Base-by-base conservation (phyloP, 2,329 filamentous ascomycete species). In the Calycina herbarum region DNA sequence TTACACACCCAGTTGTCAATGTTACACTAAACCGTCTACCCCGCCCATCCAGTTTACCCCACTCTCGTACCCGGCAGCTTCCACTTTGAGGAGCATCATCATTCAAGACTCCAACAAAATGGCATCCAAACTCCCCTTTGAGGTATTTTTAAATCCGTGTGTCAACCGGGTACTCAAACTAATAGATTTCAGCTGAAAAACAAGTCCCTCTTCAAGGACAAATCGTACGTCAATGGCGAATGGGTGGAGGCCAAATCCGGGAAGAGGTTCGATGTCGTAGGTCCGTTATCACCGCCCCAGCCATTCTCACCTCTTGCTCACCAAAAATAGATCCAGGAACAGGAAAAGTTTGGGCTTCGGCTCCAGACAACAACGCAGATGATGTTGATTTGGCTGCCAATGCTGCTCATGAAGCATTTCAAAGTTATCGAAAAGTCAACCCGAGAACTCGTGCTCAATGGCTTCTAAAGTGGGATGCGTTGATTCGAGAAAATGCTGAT, bases 351-450 rank as follows among this genome's bases (percentile, higher is more conserved):
- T 78, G 79, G 70, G 77, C 79, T n/a, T 74, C 78, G 66, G 78
- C 79, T 62, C 76, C 79, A 64, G 76, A 79, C 71, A 80, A 80
- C 65, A 73, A 68, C 27, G 72, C 81, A 20, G 84, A 86, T 54
- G 89, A 91, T 75, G 87, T 89, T 63, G 83, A 88, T 66, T 76
- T 75, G 4, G 84, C 87, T 1, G 86, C 90, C 6, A 77, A 85
- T 70, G 81, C 83, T 54, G 84, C 88, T 0, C 80, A 89, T 66
- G 77, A 78, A n/a, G 85, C 86, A 3, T 91, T 91, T 71, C 77
- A 86, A 68, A 77, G 77, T 24, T 91, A 85, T 77, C 82, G 80
- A 65, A 87, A 86, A 68, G 77, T 83, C 63, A 89, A 84, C 69
- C 87, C 89, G 0, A 81, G 86, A 17, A 80, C 81, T 62, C 82